Evolutionary conservation across 129 eudicot species (phyloP).

Genomic region (Helianthus tuberosus): DNA sequence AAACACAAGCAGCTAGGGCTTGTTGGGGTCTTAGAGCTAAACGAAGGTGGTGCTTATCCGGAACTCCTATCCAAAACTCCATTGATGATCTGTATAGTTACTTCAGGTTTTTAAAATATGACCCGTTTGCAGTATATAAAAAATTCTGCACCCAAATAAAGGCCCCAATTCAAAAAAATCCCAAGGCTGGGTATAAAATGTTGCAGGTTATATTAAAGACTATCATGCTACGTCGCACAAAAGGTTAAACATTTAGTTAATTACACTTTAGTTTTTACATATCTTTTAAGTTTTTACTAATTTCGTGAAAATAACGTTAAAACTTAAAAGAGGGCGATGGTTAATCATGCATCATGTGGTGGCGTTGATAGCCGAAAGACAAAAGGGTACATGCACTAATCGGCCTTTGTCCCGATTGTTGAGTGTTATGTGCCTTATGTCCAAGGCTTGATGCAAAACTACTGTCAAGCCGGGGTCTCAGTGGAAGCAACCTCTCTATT

Average conservation of each 20-base stretch:
- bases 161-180: slow-evolving; percentile 68
- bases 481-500: too few relatives aligned
- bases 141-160: slow-evolving; percentile 62
- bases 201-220: slow-evolving; percentile 84
- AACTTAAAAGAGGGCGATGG: too few relatives aligned
- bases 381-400: too few relatives aligned
- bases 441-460: too few relatives aligned
- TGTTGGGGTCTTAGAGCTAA: slow-evolving; percentile 99
- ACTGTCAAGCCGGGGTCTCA: too few relatives aligned
- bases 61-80: slow-evolving; percentile 93
- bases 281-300: neutral
- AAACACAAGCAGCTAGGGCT: slow-evolving; percentile 91
- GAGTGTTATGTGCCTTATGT: too few relatives aligned
- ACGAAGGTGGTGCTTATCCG: slow-evolving; percentile 96
- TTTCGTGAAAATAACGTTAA: too few relatives aligned
- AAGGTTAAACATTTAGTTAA: slow-evolving; percentile 47
- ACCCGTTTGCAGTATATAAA: slow-evolving; percentile 67
- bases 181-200: slow-evolving; percentile 63
- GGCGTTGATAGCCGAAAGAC: too few relatives aligned
- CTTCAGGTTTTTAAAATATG: slow-evolving; percentile 83
- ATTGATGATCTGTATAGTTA: slow-evolving; percentile 95
- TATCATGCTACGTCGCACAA: slow-evolving; percentile 93
- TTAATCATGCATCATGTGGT: too few relatives aligned
- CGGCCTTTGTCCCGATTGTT: too few relatives aligned
- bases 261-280: too few relatives aligned